Evolutionary conservation across 1,284 basidiomycete species (phyloP).

Genomic region (Puccinia triticina): DNA sequence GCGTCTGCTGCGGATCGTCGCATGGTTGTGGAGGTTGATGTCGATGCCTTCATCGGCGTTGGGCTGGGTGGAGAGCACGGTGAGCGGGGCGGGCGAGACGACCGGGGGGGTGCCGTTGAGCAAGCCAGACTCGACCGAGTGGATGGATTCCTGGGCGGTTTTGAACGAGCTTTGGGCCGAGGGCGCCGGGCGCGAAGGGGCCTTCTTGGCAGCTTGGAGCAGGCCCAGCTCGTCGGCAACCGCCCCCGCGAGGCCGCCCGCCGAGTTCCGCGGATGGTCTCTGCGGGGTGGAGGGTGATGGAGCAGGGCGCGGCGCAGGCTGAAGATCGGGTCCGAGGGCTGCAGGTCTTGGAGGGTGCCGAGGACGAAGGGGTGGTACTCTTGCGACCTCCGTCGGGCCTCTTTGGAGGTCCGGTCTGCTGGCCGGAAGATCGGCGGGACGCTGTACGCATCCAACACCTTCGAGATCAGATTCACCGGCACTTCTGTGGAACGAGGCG

Average conservation of each 20-base stretch:
- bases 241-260: conserved; percentile 52
- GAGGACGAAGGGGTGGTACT: conserved; percentile 70
- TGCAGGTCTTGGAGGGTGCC: conserved; percentile 75
- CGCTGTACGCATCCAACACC: conserved; percentile 79
- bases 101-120: conserved; percentile 63
- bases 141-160: conserved; percentile 73
- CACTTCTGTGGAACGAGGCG: conserved; percentile 65
- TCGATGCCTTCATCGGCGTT: conserved; percentile 85
- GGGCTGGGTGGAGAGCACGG: conserved; percentile 68
- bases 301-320: conserved; percentile 65
- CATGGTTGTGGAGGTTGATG: conserved; percentile 77
- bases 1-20: conserved; percentile 75
- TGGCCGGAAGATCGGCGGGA: conserved; percentile 72
- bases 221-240: conserved; percentile 55
- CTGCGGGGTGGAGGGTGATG: conserved; percentile 53
- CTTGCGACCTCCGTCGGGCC: conserved; percentile 81
- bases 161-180: conserved; percentile 19
- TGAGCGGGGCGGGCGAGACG: background rate
- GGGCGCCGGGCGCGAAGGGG: conserved; percentile 60
- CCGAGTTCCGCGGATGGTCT: conserved; percentile 49
- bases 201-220: conserved; percentile 16
- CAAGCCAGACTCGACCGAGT: conserved; percentile 82
- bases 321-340: conserved; percentile 81
- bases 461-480: conserved; percentile 75
- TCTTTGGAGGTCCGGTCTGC: conserved; percentile 68